Evolutionary conservation across 805 yeast species (phyloP).

Genomic region (Yarrowia porcina): DNA sequence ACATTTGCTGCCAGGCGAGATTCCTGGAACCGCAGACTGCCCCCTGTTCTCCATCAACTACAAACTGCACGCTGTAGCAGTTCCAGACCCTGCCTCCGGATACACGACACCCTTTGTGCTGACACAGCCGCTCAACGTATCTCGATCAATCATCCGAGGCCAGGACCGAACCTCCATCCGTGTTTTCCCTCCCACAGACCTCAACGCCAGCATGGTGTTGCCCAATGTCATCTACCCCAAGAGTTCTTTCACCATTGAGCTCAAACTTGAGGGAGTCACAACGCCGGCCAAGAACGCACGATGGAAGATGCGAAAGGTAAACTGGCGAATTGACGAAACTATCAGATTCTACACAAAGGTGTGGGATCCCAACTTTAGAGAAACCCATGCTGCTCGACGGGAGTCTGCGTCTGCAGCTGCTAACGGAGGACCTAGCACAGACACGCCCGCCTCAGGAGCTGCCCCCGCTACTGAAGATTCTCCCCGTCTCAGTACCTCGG

Average conservation of each 20-base stretch:
- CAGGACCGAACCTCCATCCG: conserved; percentile 83
- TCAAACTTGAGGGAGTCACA: conserved; percentile 60
- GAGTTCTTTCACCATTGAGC: conserved; percentile 77
- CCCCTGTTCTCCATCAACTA: conserved; percentile 71
- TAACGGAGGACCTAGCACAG: not conserved
- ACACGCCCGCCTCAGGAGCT: conserved; percentile 21
- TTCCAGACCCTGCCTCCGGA: conserved; percentile 32
- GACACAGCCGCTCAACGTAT: conserved; percentile 63
- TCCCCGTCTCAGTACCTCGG: conserved; percentile 36
- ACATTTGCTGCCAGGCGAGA: conserved; percentile 78
- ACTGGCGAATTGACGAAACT: conserved; percentile 86
- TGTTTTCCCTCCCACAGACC: conserved; percentile 92
- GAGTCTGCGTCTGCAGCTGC: conserved; percentile 23
- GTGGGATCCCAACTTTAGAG: conserved; percentile 23
- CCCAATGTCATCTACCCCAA: conserved; percentile 90
- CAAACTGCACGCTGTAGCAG: conserved; percentile 59
- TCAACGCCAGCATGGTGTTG: conserved; percentile 78
- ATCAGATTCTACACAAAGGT: conserved; percentile 54
- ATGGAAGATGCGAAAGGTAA: conserved; percentile 89
- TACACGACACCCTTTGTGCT: conserved; percentile 41
- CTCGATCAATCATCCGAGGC: conserved; percentile 74
- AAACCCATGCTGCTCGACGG: conserved; percentile 25
- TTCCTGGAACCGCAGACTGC: conserved; percentile 67
- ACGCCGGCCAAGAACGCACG: conserved; percentile 41
- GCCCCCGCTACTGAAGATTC: conserved; percentile 29